Evolutionary conservation across 202 grass and related monocot genomes (phyloP).

Genomic region (Bolboschoenoplectus hybrid): DNA sequence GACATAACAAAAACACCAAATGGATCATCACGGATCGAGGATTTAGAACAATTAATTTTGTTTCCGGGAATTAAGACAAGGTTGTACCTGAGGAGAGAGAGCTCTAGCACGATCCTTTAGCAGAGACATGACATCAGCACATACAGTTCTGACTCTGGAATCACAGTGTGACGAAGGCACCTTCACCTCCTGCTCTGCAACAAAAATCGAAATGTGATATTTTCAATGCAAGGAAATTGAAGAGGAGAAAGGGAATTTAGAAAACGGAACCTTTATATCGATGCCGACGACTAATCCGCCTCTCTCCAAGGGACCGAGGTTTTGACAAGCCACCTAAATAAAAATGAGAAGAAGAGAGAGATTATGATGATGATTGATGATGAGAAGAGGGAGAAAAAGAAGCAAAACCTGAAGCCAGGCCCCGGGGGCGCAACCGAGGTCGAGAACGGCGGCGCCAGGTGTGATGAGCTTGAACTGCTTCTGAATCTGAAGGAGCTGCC

Average conservation of each 20-base stretch:
- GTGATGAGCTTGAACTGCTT: slow-evolving; percentile 65
- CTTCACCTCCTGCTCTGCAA: slow-evolving; percentile 86
- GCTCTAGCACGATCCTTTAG: slow-evolving; percentile 60
- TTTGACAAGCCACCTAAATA: slow-evolving; percentile 70
- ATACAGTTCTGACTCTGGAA: slow-evolving; percentile 64
- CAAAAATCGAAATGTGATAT: not conserved
- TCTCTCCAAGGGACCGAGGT: slow-evolving; percentile 67
- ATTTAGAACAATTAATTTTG: not conserved
- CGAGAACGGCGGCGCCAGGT: slow-evolving; percentile 65
- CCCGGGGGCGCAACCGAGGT: slow-evolving; percentile 83
- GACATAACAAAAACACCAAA: too few species aligned
- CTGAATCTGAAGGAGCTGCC: slow-evolving; percentile 76
- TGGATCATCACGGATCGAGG: too few species aligned
- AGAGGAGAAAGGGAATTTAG: not conserved
- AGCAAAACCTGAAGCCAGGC: slow-evolving; percentile 71
- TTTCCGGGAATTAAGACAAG: not conserved
- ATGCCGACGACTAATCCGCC: slow-evolving; percentile 68
- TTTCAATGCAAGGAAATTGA: not conserved
- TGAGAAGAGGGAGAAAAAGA: not conserved
- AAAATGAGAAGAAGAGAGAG: not conserved
- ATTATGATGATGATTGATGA: too few species aligned
- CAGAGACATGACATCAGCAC: slow-evolving; percentile 69
- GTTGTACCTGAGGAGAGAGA: slow-evolving; percentile 70
- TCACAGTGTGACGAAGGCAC: slow-evolving; percentile 83
- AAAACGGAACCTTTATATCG: slow-evolving; percentile 64